phyloP scores from a whole-genome alignment of 2,329 filamentous ascomycete genomes.

The Trichoderma koningiopsis region DNA sequence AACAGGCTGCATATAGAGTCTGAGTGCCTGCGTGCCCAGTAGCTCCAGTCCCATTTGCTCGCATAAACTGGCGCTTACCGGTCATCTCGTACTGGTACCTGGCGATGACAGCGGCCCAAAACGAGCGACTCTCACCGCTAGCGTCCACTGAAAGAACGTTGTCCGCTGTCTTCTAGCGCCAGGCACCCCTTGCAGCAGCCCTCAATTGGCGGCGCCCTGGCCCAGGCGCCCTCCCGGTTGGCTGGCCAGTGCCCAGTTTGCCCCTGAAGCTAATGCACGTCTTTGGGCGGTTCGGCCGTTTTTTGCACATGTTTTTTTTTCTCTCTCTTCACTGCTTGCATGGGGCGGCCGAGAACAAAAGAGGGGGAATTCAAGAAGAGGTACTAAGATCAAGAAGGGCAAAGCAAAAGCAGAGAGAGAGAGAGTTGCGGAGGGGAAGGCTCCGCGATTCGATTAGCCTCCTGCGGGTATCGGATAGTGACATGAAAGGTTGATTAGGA shows the following conservation, averaged over 20 bases:
- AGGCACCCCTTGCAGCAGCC: slow-evolving; percentile 7
- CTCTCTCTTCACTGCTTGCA: not conserved
- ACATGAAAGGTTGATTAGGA: not conserved
- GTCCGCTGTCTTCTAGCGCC: slow-evolving; percentile 21
- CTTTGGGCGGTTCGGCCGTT: slow-evolving; percentile 21
- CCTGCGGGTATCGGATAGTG: not conserved
- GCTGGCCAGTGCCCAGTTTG: slow-evolving; percentile 19
- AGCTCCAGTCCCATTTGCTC: not conserved
- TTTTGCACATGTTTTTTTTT: slow-evolving; percentile 11
- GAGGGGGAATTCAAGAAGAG: not conserved
- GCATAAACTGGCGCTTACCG: not conserved
- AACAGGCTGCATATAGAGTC: not conserved
- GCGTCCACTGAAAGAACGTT: slow-evolving; percentile 16
- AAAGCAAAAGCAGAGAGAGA: not conserved
- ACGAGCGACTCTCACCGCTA: slow-evolving; percentile 11
- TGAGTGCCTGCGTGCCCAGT: not conserved
- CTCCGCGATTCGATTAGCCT: not conserved
- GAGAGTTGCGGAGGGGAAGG: not conserved
- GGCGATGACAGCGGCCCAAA: not conserved
- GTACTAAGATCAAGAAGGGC: not conserved
- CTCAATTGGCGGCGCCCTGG: not conserved
- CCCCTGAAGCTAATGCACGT: slow-evolving; percentile 27
- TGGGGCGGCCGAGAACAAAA: not conserved
- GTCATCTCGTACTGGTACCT: not conserved
- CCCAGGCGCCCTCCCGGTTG: slow-evolving; percentile 18